A percentile compares a stretch with the other conserved stretches of the same genome.
Conservation (phyloP, 768 basidiomycete genomes). For the Rubroboletus pulcherrimus region DNA sequence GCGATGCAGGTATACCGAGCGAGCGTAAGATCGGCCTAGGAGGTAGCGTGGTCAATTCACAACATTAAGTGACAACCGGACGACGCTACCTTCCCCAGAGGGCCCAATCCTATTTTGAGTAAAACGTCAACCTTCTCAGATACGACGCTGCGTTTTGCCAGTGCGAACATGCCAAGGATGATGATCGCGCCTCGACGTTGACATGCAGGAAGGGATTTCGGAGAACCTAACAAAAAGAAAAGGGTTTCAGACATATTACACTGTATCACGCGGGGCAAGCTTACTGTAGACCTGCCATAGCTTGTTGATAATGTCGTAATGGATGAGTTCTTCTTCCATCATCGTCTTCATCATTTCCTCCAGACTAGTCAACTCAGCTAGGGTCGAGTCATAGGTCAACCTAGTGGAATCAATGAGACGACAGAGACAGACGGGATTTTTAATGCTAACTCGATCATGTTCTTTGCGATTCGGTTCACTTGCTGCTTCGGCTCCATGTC, state of each 20-base stretch:
- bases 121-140: slow-evolving; percentile 80
- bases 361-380: slow-evolving; percentile 92
- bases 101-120: slow-evolving; percentile 83
- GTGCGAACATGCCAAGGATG: slow-evolving; percentile 93
- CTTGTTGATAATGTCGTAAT: slow-evolving; percentile 80
- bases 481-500: slow-evolving; percentile 79
- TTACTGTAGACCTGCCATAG: slow-evolving; percentile 96
- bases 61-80: background rate
- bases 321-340: slow-evolving; percentile 86
- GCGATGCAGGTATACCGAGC: slow-evolving; percentile 94
- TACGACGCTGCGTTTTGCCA: slow-evolving; percentile 76
- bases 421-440: background rate
- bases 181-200: slow-evolving; percentile 96
- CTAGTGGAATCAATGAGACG: slow-evolving; percentile 37
- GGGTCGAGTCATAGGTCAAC: slow-evolving; percentile 84
- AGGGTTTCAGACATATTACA: background rate
- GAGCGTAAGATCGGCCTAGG: slow-evolving; percentile 79
- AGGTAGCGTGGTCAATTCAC: background rate
- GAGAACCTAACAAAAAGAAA: slow-evolving; percentile 50
- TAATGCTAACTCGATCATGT: slow-evolving; percentile 84
- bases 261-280: slow-evolving; percentile 24
- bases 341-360: slow-evolving; percentile 97
- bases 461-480: slow-evolving; percentile 89
- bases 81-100: slow-evolving; percentile 66
- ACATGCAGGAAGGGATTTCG: slow-evolving; percentile 66